phyloP scores from a whole-genome alignment of 2,329 filamentous ascomycete species.

The Eutypa lata region DNA sequence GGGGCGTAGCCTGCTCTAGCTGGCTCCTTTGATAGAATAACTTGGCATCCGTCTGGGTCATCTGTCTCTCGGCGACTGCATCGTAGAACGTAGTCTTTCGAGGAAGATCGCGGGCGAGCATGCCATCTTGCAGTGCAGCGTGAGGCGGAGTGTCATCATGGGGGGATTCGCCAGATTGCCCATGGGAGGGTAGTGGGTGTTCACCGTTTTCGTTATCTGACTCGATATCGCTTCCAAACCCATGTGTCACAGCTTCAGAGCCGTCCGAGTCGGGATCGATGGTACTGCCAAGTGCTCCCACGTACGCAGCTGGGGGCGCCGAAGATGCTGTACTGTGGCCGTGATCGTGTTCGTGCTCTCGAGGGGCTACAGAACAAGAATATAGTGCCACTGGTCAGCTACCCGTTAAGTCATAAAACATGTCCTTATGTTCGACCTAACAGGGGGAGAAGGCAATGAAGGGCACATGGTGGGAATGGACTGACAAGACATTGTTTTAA shows the following conservation, averaged over 20 bases:
- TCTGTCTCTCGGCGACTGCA: constrained; percentile 86
- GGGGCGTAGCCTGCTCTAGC: constrained; percentile 50
- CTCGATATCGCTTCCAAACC: constrained; percentile 30
- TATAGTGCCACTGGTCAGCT: neutral
- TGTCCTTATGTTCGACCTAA: neutral
- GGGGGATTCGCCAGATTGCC: constrained; percentile 18
- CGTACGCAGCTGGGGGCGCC: too few species aligned
- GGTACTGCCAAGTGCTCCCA: constrained; percentile 11
- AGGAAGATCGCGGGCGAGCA: constrained; percentile 59
- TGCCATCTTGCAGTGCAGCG: constrained; percentile 42
- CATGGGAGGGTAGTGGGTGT: constrained; percentile 2
- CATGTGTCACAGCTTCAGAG: constrained; percentile 29
- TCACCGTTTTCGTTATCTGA: constrained; percentile 23
- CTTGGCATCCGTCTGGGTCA: constrained; percentile 92
- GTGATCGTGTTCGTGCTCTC: neutral
- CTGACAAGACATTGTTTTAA: too few species aligned
- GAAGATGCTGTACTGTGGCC: constrained; percentile 1
- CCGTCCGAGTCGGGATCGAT: constrained; percentile 35
- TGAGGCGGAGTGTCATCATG: constrained; percentile 28
- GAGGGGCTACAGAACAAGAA: constrained; percentile 11
- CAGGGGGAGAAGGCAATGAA: neutral
- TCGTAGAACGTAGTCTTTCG: constrained; percentile 86
- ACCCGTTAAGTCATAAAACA: neutral
- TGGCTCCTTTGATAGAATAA: constrained; percentile 92
- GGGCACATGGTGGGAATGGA: neutral